Conservation (phyloP, 2,329 filamentous ascomycete genomes). For the Phaeosphaeriaceae sp. region DNA sequence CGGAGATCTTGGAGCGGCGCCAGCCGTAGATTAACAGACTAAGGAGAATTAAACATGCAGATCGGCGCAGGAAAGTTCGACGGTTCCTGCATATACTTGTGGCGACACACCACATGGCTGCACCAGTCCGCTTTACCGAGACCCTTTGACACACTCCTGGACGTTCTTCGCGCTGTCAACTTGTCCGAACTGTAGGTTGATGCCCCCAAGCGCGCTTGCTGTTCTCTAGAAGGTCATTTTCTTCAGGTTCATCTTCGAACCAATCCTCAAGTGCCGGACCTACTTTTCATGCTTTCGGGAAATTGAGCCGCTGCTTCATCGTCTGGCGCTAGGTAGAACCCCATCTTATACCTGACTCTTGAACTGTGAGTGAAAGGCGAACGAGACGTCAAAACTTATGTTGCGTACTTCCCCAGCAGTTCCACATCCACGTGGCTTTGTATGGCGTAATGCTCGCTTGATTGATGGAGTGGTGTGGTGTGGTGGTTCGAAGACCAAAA, state of each 20-base stretch:
- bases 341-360: neutral
- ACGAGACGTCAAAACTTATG: no score
- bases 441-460: no score
- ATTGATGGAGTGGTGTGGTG: neutral
- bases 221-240: neutral
- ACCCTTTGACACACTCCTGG: neutral
- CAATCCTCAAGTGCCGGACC: neutral
- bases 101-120: neutral
- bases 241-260: neutral
- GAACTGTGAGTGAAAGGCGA: neutral
- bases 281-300: neutral
- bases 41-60: neutral
- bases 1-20: neutral
- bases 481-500: no score
- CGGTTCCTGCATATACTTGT: neutral
- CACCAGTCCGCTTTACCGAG: neutral
- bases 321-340: neutral
- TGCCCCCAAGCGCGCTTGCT: neutral
- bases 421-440: neutral
- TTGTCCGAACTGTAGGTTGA: neutral
- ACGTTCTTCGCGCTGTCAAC: neutral
- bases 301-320: neutral
- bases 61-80: neutral
- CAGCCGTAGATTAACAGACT: neutral
- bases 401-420: neutral